A percentile compares a stretch with the other conserved stretches of the same genome.
phyloP scores from a whole-genome alignment of 148 eudicot species.

The Camellia sinensis region DNA sequence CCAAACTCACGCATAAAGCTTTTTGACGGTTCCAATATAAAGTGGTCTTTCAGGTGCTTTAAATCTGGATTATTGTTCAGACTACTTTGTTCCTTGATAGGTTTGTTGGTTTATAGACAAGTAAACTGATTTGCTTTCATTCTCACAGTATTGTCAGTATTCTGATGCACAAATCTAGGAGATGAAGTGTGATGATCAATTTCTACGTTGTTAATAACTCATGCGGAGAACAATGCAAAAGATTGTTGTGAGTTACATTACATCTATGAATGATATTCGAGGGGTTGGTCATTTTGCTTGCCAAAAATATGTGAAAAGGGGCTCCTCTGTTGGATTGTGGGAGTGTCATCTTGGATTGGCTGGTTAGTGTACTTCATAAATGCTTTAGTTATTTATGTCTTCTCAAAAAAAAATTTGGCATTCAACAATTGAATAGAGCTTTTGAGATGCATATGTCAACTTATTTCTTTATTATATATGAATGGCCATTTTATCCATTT shows the following conservation, averaged over 20 bases:
- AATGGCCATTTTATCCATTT: too few relatives aligned
- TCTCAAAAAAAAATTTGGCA: neutral
- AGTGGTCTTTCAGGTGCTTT: neutral
- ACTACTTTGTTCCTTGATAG: neutral
- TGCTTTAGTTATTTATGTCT: too few relatives aligned
- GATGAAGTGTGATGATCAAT: too few relatives aligned
- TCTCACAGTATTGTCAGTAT: neutral
- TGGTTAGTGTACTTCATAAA: too few relatives aligned
- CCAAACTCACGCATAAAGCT: constrained; percentile 22
- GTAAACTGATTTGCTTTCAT: neutral
- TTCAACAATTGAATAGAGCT: neutral
- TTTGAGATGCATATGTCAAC: neutral
- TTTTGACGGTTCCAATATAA: neutral
- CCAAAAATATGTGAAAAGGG: too few relatives aligned
- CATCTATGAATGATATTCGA: neutral
- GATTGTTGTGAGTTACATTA: neutral
- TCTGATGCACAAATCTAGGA: neutral
- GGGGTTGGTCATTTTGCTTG: too few relatives aligned
- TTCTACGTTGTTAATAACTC: neutral
- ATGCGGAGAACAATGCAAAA: neutral
- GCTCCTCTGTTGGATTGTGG: too few relatives aligned
- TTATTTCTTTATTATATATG: too few relatives aligned
- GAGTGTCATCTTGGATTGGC: too few relatives aligned
- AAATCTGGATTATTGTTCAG: neutral
- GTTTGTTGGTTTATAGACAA: neutral